These are phyloP conservation scores for Metschnikowia dekortorum DNA, from an alignment of 805 yeast species.

Conservation along the genomic window DNA sequence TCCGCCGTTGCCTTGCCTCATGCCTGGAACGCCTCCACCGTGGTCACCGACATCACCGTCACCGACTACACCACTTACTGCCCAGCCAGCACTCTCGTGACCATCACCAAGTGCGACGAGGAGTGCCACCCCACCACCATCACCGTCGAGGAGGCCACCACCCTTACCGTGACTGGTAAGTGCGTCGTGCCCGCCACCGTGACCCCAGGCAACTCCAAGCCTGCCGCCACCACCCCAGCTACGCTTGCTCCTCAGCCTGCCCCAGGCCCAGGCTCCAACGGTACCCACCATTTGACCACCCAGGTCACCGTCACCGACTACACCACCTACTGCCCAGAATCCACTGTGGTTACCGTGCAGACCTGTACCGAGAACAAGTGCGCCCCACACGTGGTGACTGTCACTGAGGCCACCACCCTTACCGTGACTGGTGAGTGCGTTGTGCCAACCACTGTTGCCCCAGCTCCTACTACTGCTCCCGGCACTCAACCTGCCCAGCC, in stretches of 20 bases:
- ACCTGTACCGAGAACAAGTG: conserved; percentile 28
- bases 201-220: no score
- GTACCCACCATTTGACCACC: conserved; percentile 16
- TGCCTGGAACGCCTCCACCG: conserved; percentile 1
- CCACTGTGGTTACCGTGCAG: conserved; percentile 31
- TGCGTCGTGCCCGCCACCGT: conserved; percentile 21
- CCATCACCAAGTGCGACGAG: conserved; percentile 30
- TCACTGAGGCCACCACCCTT: conserved; percentile 28
- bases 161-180: conserved; percentile 31
- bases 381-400: conserved; percentile 23
- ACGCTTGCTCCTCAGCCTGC: background rate
- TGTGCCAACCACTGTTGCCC: conserved; percentile 20
- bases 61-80: conserved; percentile 38
- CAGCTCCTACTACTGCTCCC: background rate
- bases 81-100: conserved; percentile 31
- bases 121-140: conserved; percentile 23
- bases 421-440: conserved; percentile 31
- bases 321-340: conserved; percentile 35
- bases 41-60: conserved; percentile 28
- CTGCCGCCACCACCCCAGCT: no score
- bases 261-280: background rate
- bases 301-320: conserved; percentile 29
- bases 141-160: conserved; percentile 29
- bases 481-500: no score
- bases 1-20: background rate